Percentiles rank a stretch among this genome's conserved stretches.
Conservation (phyloP, 495 filamentous ascomycete genomes). For the Tuber microsphaerosporum region DNA sequence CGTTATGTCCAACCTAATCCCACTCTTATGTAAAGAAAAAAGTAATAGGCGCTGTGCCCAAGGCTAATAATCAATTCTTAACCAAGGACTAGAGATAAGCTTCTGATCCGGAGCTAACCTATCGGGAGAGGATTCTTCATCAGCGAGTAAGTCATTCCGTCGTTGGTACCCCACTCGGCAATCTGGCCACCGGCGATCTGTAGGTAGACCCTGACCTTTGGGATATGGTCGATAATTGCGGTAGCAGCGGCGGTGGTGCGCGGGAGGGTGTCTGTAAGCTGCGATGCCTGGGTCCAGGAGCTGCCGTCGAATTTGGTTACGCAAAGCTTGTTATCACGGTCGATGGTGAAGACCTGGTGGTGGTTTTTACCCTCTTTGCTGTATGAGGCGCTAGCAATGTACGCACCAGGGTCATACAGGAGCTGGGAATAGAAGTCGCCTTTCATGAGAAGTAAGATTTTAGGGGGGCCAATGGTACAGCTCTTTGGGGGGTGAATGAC, state of each 20-base stretch:
- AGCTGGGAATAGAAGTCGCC: constrained; percentile 10
- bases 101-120: neutral
- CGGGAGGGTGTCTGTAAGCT: constrained; percentile 3
- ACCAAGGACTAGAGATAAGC: no score
- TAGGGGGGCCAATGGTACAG: neutral
- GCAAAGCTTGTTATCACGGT: constrained; percentile 10
- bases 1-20: no score
- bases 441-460: neutral
- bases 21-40: no score
- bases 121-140: constrained; percentile 1
- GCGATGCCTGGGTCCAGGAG: neutral
- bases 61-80: no score
- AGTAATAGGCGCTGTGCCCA: no score
- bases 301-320: constrained; percentile 7
- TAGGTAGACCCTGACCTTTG: constrained; percentile 3
- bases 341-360: constrained; percentile 20
- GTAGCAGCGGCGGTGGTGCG: neutral
- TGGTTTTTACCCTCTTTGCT: neutral
- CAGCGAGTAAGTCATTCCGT: neutral
- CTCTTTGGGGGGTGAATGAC: no score
- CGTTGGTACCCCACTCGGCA: constrained; percentile 10
- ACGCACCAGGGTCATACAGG: constrained; percentile 1
- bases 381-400: constrained; percentile 3
- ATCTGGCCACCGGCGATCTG: constrained; percentile 6
- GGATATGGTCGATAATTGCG: neutral